Conservation (phyloP, 2,329 filamentous ascomycete genomes). For the Colletotrichum sp. region DNA sequence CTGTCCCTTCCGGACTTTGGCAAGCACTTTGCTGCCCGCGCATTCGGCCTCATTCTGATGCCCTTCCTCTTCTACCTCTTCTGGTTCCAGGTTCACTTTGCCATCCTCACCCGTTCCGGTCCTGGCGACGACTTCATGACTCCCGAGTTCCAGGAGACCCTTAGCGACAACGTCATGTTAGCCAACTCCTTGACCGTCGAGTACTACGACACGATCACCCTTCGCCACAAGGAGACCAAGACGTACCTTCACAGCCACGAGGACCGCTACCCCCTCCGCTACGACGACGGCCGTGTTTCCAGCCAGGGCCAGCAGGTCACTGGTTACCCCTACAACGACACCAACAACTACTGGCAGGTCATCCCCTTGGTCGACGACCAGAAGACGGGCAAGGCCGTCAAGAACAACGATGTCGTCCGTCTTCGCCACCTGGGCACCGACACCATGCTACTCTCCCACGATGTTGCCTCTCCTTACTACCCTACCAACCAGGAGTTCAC, state of each 20-base stretch:
- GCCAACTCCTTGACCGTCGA: constrained; percentile 85
- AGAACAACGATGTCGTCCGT: constrained; percentile 84
- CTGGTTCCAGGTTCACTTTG: constrained; percentile 99
- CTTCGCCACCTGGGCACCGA: constrained; percentile 88
- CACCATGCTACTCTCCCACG: constrained; percentile 87
- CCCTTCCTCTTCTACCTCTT: constrained; percentile 98
- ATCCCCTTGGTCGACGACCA: constrained; percentile 70
- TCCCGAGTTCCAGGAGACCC: constrained; percentile 95
- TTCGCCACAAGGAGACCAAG: constrained; percentile 97
- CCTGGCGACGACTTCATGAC: constrained; percentile 99
- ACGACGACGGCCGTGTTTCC: constrained; percentile 96
- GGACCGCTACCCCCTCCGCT: constrained; percentile 88
- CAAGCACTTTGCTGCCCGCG: constrained; percentile 89
- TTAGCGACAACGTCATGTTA: constrained; percentile 93
- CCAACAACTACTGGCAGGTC: constrained; percentile 98
- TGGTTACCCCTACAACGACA: constrained; percentile 97
- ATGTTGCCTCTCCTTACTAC: constrained; percentile 94
- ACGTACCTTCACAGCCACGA: constrained; percentile 93
- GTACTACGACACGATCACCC: constrained; percentile 86
- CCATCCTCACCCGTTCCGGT: constrained; percentile 84
- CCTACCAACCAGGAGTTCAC: constrained; percentile 99
- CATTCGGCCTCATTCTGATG: constrained; percentile 84
- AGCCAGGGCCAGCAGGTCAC: constrained; percentile 98
- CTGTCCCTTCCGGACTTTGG: constrained; percentile 79
- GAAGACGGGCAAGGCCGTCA: constrained; percentile 68